phyloP scores from a whole-genome alignment of 805 yeast genomes.

The Pichia ethanolica region DNA sequence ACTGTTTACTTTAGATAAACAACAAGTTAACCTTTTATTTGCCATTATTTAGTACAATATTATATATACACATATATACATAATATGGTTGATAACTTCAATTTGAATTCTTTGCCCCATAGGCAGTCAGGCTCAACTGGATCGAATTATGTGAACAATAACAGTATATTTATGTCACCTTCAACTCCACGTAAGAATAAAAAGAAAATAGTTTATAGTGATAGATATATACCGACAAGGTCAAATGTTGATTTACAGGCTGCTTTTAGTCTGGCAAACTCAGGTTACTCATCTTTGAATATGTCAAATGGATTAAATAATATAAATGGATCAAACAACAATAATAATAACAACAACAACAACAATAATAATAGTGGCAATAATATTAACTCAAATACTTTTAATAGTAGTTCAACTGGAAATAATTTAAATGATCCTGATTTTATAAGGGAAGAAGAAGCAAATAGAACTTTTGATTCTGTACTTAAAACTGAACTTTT shows the following conservation, averaged over 20 bases:
- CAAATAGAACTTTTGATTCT: slow-evolving; percentile 79
- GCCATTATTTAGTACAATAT: too few relatives aligned
- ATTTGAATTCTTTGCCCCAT: background rate
- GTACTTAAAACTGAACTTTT: slow-evolving; percentile 84
- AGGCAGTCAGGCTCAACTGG: slow-evolving; percentile 2
- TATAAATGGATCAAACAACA: too few relatives aligned
- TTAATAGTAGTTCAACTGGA: too few relatives aligned
- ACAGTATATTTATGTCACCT: slow-evolving; percentile 25
- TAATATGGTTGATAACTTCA: too few relatives aligned
- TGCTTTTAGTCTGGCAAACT: slow-evolving; percentile 48
- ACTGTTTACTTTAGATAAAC: too few relatives aligned
- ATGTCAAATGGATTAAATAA: background rate
- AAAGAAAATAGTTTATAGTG: slow-evolving; percentile 56
- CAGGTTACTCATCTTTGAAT: slow-evolving; percentile 13
- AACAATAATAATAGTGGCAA: too few relatives aligned
- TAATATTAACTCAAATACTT: too few relatives aligned
- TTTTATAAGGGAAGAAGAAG: slow-evolving; percentile 65
- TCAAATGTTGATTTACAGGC: slow-evolving; percentile 84
- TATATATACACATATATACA: too few relatives aligned
- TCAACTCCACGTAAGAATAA: slow-evolving; percentile 40
- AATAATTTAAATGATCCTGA: slow-evolving; percentile 48
- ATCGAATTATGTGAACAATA: slow-evolving; percentile 5
- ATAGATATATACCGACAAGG: slow-evolving; percentile 81
- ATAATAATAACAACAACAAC: too few relatives aligned
- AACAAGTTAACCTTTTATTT: too few relatives aligned